Conservation (phyloP, 345 rosid genomes). For the thale cress (Arabidopsis thaliana) region TAIR10.1 NC_003076.8:4215501-4216000, state of each 20-base stretch:
- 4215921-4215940: conserved; percentile 59
- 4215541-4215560: conserved; percentile 56
- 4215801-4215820: conserved; percentile 71
- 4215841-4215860: conserved; percentile 50
- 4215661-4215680: conserved; percentile 51
- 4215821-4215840: conserved; percentile 59
- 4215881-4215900: conserved; percentile 66
- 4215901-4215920: conserved; percentile 50
- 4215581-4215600: conserved; percentile 67
- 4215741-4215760: conserved; percentile 53
- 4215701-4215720: conserved; percentile 69
- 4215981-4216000: conserved; percentile 61
- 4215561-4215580: conserved; percentile 69
- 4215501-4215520: conserved; percentile 66
- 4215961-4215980: conserved; percentile 63
- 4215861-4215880: conserved; percentile 68
- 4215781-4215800: conserved; percentile 54
- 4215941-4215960: conserved; percentile 64
- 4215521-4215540: conserved; percentile 53
- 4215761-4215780: conserved; percentile 52
- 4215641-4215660: conserved; percentile 70
- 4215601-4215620: conserved; percentile 64
- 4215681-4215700: conserved; percentile 62
- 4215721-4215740: conserved; percentile 58
- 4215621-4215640: conserved; percentile 56